Evolutionary conservation across 2,329 filamentous ascomycete species (phyloP), one percentile per base, ranked within the genome.

Genomic region (Exophiala spinifera): DNA sequence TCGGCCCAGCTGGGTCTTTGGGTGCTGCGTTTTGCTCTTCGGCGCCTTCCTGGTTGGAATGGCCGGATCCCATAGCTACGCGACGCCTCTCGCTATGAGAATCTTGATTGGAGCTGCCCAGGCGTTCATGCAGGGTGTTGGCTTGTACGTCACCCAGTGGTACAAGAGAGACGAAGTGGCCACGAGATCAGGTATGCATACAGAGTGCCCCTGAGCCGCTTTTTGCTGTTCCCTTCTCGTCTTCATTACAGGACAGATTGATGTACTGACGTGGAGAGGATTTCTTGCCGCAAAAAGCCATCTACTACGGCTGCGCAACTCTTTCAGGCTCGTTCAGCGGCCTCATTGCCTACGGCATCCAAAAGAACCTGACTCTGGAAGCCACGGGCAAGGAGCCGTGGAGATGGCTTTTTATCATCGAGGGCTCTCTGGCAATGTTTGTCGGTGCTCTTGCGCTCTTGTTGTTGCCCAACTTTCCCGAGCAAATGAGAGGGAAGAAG

Each of bases 311-410:
- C 0, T 86, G 86, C 0, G 83, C 83, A 0, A 74, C 89, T 21
- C 79, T 90, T 19, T 85, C 83, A 1, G 86, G 86, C 2, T 86
- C 86, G 1, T 89, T 89, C 63, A 86, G 84, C 0, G 86, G 85
- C 1, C 69, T 85, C 7, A 80, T 86, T 34, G 77, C 81, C 1
- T 81, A 81, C 0, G 83, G 86, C 11, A 87, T 91, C 49, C 83
- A 80, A 0, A 73, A 74, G n/a, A 81, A 85, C 46, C 79, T 90
- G 74, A 76, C 85, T 55, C 77, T 80, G 1, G 59, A 59, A 10
- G 36, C 46, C 3, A 31, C 28, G 8, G 85, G 85, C 0, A 70
- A 85, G 1, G 69, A 75, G 1, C 82, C 84, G 1, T 89, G 66
- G 69, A 74, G 83, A 11, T 85, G 80, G 80, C 71, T 87, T 0